These are phyloP conservation scores for Stentor coeruleus DNA, from an alignment of 73 alveolate species.

Conservation along the genomic window DNA sequence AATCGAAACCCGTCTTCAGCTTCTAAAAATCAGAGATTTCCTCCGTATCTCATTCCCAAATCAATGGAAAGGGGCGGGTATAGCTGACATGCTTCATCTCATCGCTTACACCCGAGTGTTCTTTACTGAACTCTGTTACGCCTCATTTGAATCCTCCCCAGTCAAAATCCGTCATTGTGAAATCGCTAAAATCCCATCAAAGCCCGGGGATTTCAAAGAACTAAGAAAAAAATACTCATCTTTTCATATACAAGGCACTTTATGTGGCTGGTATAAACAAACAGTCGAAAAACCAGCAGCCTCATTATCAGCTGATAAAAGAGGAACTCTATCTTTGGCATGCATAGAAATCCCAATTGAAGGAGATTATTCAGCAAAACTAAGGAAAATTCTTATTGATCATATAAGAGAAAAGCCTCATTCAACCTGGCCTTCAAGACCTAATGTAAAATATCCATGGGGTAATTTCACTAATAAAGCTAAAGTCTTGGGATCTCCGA, in stretches of 20 bases:
- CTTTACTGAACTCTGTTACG: neutral
- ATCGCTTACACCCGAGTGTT: neutral
- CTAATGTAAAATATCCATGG: neutral
- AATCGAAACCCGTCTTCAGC: neutral
- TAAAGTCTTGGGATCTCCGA: conserved; percentile 1
- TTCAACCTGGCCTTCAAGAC: neutral
- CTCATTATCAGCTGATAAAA: neutral
- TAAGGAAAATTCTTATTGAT: neutral
- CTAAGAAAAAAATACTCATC: conserved; percentile 22
- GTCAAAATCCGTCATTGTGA: neutral
- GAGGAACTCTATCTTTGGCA: conserved; percentile 16
- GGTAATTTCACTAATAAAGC: neutral
- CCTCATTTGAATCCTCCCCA: neutral
- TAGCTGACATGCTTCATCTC: conserved; percentile 25
- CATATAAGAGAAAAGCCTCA: neutral
- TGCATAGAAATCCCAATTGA: neutral
- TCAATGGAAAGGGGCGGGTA: neutral
- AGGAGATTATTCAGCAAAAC: neutral
- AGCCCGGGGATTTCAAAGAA: neutral
- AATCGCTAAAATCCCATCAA: neutral
- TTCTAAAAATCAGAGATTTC: neutral
- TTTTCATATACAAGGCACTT: neutral
- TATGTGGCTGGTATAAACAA: neutral
- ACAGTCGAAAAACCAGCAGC: conserved; percentile 4
- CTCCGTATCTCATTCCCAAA: neutral